A percentile compares a stretch with the other conserved stretches of the same genome.
These are phyloP conservation scores for Penicillium egyptiacum DNA, from an alignment of 495 filamentous ascomycete species.

Conservation along the genomic window DNA sequence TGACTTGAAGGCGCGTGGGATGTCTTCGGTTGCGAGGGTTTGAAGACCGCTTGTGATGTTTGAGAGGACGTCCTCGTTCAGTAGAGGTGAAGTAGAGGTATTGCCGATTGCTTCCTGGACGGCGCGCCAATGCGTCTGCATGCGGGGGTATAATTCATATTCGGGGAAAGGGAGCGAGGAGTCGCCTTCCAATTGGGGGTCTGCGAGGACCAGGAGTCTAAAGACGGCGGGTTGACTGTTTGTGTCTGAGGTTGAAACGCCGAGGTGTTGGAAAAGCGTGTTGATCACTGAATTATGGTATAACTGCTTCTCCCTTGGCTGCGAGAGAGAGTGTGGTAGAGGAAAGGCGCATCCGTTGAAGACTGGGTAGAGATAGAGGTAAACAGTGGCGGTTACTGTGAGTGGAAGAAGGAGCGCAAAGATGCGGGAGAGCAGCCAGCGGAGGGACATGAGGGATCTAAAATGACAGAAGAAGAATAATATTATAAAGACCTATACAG, in stretches of 20 bases:
- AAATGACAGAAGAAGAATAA: slow-evolving; percentile 13
- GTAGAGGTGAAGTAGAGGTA: slow-evolving; percentile 17
- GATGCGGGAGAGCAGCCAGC: slow-evolving; percentile 57
- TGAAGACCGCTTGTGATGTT: slow-evolving; percentile 48
- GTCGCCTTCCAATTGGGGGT: slow-evolving; percentile 95
- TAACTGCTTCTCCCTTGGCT: neutral
- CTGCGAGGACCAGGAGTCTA: slow-evolving; percentile 83
- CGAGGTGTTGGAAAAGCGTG: slow-evolving; percentile 51
- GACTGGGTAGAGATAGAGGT: slow-evolving; percentile 87
- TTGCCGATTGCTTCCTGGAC: slow-evolving; percentile 27
- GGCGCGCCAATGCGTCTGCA: slow-evolving; percentile 51
- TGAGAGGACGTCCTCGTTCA: slow-evolving; percentile 31
- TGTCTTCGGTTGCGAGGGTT: slow-evolving; percentile 59
- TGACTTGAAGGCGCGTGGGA: slow-evolving; percentile 60
- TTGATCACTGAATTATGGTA: slow-evolving; percentile 41
- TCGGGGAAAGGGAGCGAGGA: slow-evolving; percentile 68
- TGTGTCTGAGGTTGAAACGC: slow-evolving; percentile 22
- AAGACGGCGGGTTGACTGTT: slow-evolving; percentile 58
- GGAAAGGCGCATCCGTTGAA: slow-evolving; percentile 84
- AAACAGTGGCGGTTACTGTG: slow-evolving; percentile 64
- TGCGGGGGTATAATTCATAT: slow-evolving; percentile 59
- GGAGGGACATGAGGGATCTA: slow-evolving; percentile 51
- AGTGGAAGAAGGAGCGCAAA: slow-evolving; percentile 68
- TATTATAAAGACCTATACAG: slow-evolving; percentile 23
- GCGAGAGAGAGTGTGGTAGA: slow-evolving; percentile 38